These are phyloP conservation scores for Paramecium octaurelia DNA, from an alignment of 73 alveolate genomes.

Conservation along the genomic window DNA sequence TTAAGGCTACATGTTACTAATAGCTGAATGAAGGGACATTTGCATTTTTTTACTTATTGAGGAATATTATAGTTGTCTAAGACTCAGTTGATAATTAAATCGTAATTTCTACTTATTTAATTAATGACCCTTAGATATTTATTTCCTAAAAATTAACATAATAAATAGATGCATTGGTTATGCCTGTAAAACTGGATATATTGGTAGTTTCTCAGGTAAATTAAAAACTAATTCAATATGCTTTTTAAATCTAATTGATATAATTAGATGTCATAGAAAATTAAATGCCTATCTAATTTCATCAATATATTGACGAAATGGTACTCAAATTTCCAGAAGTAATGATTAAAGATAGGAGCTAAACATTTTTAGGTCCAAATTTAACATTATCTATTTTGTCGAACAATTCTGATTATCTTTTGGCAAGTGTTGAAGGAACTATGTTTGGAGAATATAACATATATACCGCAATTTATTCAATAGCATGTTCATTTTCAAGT, in stretches of 20 bases:
- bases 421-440: background rate
- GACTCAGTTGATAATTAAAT: background rate
- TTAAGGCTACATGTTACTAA: background rate
- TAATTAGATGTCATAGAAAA: background rate
- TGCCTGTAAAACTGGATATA: background rate
- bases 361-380: background rate
- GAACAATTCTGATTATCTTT: background rate
- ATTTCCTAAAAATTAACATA: background rate
- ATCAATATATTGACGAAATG: background rate
- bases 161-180: background rate
- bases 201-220: background rate
- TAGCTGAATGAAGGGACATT: background rate
- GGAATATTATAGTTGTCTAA: background rate
- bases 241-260: no score
- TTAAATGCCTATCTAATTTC: background rate
- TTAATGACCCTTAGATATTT: background rate
- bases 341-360: background rate
- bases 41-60: background rate
- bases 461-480: background rate
- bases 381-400: background rate
- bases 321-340: background rate
- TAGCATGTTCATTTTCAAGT: background rate
- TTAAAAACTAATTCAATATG: no score
- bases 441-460: background rate
- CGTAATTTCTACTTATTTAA: background rate